These are phyloP conservation scores for Mycena galopus DNA, from an alignment of 768 basidiomycete species.

Conservation along the genomic window DNA sequence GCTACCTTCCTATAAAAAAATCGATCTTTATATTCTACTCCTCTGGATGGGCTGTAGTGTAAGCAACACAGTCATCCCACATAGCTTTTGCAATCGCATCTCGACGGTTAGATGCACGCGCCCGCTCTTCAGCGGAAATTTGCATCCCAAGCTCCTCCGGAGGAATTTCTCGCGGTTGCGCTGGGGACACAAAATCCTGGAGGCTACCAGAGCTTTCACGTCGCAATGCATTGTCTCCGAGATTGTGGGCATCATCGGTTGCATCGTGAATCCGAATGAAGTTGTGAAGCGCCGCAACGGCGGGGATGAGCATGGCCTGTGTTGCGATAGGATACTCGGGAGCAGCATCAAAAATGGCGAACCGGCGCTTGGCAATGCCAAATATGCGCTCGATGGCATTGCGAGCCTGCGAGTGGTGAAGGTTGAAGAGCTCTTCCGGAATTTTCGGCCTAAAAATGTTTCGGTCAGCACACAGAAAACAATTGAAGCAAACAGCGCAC, in stretches of 20 bases:
- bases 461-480: neutral
- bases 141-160: too few relatives aligned
- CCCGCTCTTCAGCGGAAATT: too few relatives aligned
- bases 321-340: constrained; percentile 6
- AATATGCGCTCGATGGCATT: neutral
- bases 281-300: constrained; percentile 19
- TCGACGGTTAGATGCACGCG: too few relatives aligned
- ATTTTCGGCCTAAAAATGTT: neutral
- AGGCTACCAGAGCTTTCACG: too few relatives aligned
- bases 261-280: neutral
- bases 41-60: too few relatives aligned
- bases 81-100: too few relatives aligned
- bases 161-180: too few relatives aligned
- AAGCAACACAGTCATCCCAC: too few relatives aligned
- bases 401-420: neutral
- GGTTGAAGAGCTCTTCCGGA: neutral
- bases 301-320: constrained; percentile 16
- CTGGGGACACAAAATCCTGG: too few relatives aligned
- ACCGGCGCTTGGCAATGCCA: constrained; percentile 25
- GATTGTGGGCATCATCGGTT: neutral
- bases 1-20: too few relatives aligned
- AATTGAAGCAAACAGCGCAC: neutral
- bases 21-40: too few relatives aligned
- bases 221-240: neutral
- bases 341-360: constrained; percentile 19